phyloP scores from a whole-genome alignment of 306 rosid species.

The Rosa lucieae region DNA sequence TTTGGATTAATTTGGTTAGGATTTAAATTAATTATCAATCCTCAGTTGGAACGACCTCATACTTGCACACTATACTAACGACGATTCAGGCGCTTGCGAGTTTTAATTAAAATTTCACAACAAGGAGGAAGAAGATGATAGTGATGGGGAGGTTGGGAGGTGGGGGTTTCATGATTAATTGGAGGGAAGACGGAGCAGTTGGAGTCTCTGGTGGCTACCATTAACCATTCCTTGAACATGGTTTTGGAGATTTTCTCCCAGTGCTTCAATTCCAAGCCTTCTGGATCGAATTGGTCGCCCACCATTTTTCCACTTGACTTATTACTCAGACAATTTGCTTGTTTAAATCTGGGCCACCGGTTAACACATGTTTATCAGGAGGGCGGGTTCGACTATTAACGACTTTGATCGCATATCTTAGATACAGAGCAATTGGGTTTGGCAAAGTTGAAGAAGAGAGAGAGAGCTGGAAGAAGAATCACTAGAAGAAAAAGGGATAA shows the following conservation, averaged over 20 bases:
- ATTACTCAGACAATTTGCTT: not conserved
- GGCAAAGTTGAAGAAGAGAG: no score
- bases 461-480: no score
- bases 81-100: no score
- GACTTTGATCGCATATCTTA: not conserved
- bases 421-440: not conserved
- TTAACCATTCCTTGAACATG: slow-evolving; percentile 26
- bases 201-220: slow-evolving; percentile 41
- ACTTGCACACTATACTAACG: no score
- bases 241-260: not conserved
- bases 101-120: no score
- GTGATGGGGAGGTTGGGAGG: slow-evolving; percentile 20
- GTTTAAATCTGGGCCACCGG: not conserved
- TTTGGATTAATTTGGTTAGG: no score
- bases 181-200: slow-evolving; percentile 48
- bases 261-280: not conserved
- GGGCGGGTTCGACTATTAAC: not conserved
- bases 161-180: slow-evolving; percentile 45
- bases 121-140: slow-evolving; percentile 18
- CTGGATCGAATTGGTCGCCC: slow-evolving; percentile 6
- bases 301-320: not conserved
- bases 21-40: no score
- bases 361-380: not conserved
- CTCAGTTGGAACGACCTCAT: no score
- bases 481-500: no score